These are phyloP conservation scores for Linum usitatissimum DNA, from an alignment of 345 rosid species.

Conservation along the genomic window DNA sequence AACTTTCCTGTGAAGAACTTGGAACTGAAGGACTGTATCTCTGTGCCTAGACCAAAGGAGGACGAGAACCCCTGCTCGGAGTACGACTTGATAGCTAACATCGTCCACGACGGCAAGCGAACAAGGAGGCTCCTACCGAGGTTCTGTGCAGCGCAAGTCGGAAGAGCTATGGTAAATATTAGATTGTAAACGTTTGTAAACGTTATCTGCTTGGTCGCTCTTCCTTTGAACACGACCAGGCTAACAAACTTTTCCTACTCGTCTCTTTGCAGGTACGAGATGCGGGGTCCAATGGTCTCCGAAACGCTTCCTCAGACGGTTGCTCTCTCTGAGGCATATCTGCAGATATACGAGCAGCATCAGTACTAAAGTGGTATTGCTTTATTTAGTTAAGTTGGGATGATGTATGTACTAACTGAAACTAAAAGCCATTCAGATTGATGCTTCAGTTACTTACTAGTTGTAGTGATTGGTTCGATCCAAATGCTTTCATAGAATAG, in stretches of 20 bases:
- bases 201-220: not conserved
- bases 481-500: too few species aligned
- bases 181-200: not conserved
- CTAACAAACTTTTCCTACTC: not conserved
- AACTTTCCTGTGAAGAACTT: constrained; percentile 94
- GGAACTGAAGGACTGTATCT: constrained; percentile 87
- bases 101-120: constrained; percentile 97
- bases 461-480: too few species aligned
- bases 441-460: too few species aligned
- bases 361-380: constrained; percentile 16
- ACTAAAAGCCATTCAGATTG: too few species aligned
- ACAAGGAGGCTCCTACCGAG: constrained; percentile 86
- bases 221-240: too few species aligned
- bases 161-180: constrained; percentile 72
- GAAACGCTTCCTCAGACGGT: constrained; percentile 99
- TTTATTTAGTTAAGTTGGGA: too few species aligned
- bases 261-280: constrained; percentile 69
- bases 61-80: constrained; percentile 50
- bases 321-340: constrained; percentile 83
- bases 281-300: constrained; percentile 92
- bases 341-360: constrained; percentile 98
- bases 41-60: constrained; percentile 55
- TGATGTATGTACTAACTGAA: too few species aligned
- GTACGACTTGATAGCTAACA: constrained; percentile 85
- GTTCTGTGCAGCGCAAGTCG: constrained; percentile 92